A percentile compares a stretch with the other conserved stretches of the same genome.
Conservation (phyloP, 2,329 filamentous ascomycete species). For the Fusarium napiforme region DNA sequence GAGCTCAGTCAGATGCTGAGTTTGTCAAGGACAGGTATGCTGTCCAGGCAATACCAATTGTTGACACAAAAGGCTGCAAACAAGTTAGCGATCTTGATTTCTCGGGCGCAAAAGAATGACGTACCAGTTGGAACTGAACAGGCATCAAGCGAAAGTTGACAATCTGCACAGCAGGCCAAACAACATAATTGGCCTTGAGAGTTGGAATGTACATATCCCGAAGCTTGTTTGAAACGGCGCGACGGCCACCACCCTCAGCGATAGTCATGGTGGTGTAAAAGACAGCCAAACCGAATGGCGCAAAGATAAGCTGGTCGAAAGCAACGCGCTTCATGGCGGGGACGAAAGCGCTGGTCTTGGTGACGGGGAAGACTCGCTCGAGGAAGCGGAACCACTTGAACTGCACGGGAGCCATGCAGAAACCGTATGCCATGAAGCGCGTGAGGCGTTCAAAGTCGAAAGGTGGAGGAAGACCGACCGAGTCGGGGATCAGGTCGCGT, state of each 20-base stretch:
- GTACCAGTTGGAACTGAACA: slow-evolving; percentile 94
- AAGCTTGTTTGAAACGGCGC: slow-evolving; percentile 85
- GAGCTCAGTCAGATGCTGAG: slow-evolving; percentile 73
- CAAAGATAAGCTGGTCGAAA: slow-evolving; percentile 93
- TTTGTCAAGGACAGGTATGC: slow-evolving; percentile 95
- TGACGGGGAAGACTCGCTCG: slow-evolving; percentile 83
- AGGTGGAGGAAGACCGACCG: slow-evolving; percentile 73
- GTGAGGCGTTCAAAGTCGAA: slow-evolving; percentile 97
- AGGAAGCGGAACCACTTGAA: slow-evolving; percentile 96
- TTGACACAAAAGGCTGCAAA: slow-evolving; percentile 91
- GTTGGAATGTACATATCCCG: slow-evolving; percentile 94
- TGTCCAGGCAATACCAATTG: slow-evolving; percentile 96
- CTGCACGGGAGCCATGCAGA: slow-evolving; percentile 93
- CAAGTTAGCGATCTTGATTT: slow-evolving; percentile 7
- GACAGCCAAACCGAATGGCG: slow-evolving; percentile 83
- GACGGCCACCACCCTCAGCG: slow-evolving; percentile 87
- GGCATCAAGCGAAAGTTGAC: slow-evolving; percentile 97
- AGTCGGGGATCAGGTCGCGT: slow-evolving; percentile 73
- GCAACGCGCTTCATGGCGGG: slow-evolving; percentile 91
- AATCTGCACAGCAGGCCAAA: slow-evolving; percentile 96
- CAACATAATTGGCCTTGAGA: slow-evolving; percentile 92
- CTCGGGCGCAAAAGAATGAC: slow-evolving; percentile 49
- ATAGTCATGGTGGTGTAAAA: slow-evolving; percentile 99
- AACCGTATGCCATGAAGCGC: slow-evolving; percentile 96
- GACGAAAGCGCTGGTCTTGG: slow-evolving; percentile 76